Conservation (phyloP, 2,329 filamentous ascomycete genomes). For the Diplodia intermedia region DNA sequence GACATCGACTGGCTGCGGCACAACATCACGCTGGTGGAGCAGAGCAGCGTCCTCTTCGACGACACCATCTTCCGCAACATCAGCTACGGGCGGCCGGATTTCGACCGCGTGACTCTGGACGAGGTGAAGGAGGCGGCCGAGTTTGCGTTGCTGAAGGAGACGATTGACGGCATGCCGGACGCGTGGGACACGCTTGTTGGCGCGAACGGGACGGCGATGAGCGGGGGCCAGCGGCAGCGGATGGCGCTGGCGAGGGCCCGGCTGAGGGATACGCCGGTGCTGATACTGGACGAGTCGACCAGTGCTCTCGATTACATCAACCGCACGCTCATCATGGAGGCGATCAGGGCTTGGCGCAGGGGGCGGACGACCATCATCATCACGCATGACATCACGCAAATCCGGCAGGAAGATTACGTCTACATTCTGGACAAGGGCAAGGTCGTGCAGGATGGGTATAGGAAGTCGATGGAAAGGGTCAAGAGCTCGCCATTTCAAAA, state of each 20-base stretch:
- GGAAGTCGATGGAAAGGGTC: constrained; percentile 60
- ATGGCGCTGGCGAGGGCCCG: constrained; percentile 80
- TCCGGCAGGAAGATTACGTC: constrained; percentile 74
- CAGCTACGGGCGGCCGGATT: constrained; percentile 67
- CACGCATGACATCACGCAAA: constrained; percentile 85
- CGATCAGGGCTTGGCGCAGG: constrained; percentile 76
- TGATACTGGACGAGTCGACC: constrained; percentile 89
- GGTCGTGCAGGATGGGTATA: constrained; percentile 73
- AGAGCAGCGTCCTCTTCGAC: constrained; percentile 80
- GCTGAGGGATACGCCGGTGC: constrained; percentile 76
- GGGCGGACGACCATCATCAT: constrained; percentile 91
- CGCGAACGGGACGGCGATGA: constrained; percentile 71
- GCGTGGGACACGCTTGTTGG: constrained; percentile 77
- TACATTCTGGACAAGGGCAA: constrained; percentile 77
- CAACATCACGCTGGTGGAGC: constrained; percentile 82
- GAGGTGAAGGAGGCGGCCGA: constrained; percentile 69
- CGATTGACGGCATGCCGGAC: constrained; percentile 69
- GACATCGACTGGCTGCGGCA: constrained; percentile 75
- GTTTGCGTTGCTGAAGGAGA: constrained; percentile 72
- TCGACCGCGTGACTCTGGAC: constrained; percentile 56
- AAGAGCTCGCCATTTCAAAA: constrained; percentile 56
- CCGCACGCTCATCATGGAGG: constrained; percentile 71
- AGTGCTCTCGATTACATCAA: constrained; percentile 82
- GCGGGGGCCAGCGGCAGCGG: constrained; percentile 84
- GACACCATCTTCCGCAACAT: constrained; percentile 82